These are phyloP conservation scores for Nigrospora sphaerica DNA, from an alignment of 2,329 filamentous ascomycete species.

Conservation along the genomic window DNA sequence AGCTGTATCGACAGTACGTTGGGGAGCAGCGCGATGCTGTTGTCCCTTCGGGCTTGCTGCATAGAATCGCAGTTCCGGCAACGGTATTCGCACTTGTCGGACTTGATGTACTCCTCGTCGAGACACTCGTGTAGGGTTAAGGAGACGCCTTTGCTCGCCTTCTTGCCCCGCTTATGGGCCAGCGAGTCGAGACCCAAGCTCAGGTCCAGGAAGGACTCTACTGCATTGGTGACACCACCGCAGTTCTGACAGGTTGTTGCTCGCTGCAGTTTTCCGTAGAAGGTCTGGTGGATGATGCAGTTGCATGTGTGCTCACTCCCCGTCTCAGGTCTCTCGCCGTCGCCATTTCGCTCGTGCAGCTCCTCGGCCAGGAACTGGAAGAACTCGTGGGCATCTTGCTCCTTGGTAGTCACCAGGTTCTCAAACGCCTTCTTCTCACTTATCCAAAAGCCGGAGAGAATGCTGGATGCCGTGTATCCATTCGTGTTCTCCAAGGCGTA, in stretches of 20 bases:
- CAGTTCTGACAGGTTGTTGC: conserved; percentile 89
- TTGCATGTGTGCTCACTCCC: conserved; percentile 62
- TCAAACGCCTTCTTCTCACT: conserved; percentile 67
- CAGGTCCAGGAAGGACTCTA: conserved; percentile 86
- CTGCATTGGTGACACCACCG: conserved; percentile 70
- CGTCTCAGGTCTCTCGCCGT: conserved; percentile 54
- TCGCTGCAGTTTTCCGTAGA: conserved; percentile 85
- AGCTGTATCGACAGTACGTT: conserved; percentile 89
- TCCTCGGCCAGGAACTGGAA: conserved; percentile 93
- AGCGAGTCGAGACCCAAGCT: conserved; percentile 77
- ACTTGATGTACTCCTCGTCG: conserved; percentile 76
- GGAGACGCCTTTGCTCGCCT: conserved; percentile 39
- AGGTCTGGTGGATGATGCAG: conserved; percentile 90
- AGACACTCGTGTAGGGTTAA: conserved; percentile 67
- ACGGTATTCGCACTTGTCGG: conserved; percentile 83
- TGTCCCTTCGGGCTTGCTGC: conserved; percentile 75
- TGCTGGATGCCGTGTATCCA: conserved; percentile 83
- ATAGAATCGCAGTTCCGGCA: conserved; percentile 73
- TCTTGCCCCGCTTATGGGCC: conserved; percentile 57
- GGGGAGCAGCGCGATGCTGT: conserved; percentile 77
- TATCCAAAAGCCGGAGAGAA: conserved; percentile 86
- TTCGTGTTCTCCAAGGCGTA: conserved; percentile 72
- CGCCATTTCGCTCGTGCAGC: conserved; percentile 75
- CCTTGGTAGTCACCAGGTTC: conserved; percentile 80
- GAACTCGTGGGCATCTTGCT: conserved; percentile 96